phyloP scores from a whole-genome alignment of 106 monocot species.

The Allium fistulosum region DNA sequence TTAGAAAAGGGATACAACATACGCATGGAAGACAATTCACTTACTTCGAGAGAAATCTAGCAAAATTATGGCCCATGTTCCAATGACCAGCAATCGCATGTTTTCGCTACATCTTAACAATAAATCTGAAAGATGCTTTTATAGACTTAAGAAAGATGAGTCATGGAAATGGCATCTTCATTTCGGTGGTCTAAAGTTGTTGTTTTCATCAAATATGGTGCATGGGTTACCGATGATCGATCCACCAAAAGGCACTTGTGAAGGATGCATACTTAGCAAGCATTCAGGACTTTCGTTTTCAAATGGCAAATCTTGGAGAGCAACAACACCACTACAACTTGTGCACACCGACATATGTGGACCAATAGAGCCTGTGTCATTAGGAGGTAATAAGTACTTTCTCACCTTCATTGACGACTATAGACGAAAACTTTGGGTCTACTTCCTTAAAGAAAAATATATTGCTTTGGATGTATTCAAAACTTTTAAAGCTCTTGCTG shows the following conservation, averaged over 20 bases:
- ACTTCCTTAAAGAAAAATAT: too few species aligned
- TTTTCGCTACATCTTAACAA: slow-evolving; percentile 1
- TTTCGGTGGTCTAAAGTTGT: not conserved
- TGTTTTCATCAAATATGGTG: not conserved
- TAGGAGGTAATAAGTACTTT: not conserved
- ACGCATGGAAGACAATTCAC: not conserved
- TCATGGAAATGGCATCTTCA: not conserved
- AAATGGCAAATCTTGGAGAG: too few species aligned
- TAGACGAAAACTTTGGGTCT: not conserved
- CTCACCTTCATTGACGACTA: not conserved
- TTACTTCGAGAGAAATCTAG: not conserved
- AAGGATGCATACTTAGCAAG: not conserved
- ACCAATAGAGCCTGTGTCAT: not conserved
- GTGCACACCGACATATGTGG: not conserved
- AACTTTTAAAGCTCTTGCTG: too few species aligned
- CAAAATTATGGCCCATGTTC: not conserved
- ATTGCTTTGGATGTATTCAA: too few species aligned
- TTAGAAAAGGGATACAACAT: slow-evolving; percentile 5
- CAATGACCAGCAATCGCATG: not conserved
- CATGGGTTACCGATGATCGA: not conserved
- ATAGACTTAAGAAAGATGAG: not conserved
- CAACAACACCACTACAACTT: not conserved
- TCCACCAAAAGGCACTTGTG: not conserved
- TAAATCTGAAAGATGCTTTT: too few species aligned
- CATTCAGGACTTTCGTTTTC: not conserved